Conservation (phyloP, 2,329 filamentous ascomycete genomes). For the Aspergillus ruber region DNA sequence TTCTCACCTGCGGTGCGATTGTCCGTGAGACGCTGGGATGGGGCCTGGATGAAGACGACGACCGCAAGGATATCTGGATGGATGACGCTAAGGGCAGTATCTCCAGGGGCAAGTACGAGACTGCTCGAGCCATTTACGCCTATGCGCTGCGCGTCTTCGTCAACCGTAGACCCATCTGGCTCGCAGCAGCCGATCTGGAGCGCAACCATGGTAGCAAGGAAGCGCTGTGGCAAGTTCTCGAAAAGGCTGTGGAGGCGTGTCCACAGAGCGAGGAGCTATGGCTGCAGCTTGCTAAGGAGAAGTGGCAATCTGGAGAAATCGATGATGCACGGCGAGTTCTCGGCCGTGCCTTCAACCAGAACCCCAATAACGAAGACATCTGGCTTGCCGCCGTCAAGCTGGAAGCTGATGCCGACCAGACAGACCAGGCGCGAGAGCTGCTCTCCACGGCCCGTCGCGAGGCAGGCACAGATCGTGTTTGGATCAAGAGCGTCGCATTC, state of each 20-base stretch:
- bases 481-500: conserved; percentile 92
- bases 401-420: conserved; percentile 81
- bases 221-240: conserved; percentile 74
- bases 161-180: conserved; percentile 81
- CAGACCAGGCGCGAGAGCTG: conserved; percentile 73
- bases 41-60: conserved; percentile 90
- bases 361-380: conserved; percentile 95
- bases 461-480: conserved; percentile 90
- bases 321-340: conserved; percentile 81
- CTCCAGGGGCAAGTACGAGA: conserved; percentile 75
- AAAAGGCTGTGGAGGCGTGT: conserved; percentile 90
- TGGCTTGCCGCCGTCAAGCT: conserved; percentile 95
- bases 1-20: conserved; percentile 80
- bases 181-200: conserved; percentile 85
- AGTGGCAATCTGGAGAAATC: conserved; percentile 81
- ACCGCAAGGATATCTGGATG: conserved; percentile 91
- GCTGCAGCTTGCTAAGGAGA: conserved; percentile 94
- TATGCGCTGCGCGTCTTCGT: conserved; percentile 86
- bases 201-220: conserved; percentile 81
- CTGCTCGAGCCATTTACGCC: conserved; percentile 86
- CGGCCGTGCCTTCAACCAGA: conserved; percentile 84
- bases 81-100: conserved; percentile 84
- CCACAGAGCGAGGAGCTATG: conserved; percentile 86
- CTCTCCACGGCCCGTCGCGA: conserved; percentile 77
- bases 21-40: conserved; percentile 89